Percentiles rank a stretch among this genome's conserved stretches.
Evolutionary conservation across 306 rosid species (phyloP).

Genomic region (Medicago lupulina): DNA sequence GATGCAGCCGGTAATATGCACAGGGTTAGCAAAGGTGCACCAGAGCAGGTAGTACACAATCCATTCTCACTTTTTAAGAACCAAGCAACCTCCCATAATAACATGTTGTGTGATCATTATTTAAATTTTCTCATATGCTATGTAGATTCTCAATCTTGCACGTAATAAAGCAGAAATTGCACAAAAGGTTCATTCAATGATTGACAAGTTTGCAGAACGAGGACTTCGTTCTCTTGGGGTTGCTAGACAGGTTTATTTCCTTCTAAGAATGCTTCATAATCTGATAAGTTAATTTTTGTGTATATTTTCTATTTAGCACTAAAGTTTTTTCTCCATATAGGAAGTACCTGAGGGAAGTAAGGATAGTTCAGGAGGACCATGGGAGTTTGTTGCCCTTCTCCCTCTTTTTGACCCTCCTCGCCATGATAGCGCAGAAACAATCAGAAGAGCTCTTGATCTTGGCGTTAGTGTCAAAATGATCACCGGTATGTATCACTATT

Average conservation of each 20-base stretch:
- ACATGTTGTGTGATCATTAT: not conserved
- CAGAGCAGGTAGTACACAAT: conserved; percentile 63
- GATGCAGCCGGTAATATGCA: conserved; percentile 67
- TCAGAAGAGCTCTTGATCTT: conserved; percentile 78
- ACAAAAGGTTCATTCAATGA: conserved; percentile 61
- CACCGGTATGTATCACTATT: conserved; percentile 56
- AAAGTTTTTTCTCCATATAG: conserved; percentile 34
- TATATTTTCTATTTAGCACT: conserved; percentile 19
- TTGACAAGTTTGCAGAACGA: conserved; percentile 78
- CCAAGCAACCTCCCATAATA: not conserved
- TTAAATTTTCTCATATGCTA: not conserved
- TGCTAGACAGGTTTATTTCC: conserved; percentile 58
- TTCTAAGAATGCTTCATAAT: not conserved
- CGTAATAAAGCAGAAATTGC: conserved; percentile 62
- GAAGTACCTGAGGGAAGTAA: conserved; percentile 72
- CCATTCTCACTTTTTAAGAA: conserved; percentile 21
- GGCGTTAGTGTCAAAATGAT: conserved; percentile 84
- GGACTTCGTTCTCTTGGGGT: conserved; percentile 75
- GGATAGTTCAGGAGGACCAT: conserved; percentile 74
- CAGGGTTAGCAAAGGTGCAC: conserved; percentile 86
- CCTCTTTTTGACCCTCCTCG: conserved; percentile 86
- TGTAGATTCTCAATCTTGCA: conserved; percentile 72
- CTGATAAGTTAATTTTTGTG: not conserved
- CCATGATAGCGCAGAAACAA: conserved; percentile 83
- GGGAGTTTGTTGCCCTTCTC: conserved; percentile 83